A percentile compares a stretch with the other conserved stretches of the same genome.
phyloP scores from a whole-genome alignment of 306 rosid species.

The Cicer judaicum region DNA sequence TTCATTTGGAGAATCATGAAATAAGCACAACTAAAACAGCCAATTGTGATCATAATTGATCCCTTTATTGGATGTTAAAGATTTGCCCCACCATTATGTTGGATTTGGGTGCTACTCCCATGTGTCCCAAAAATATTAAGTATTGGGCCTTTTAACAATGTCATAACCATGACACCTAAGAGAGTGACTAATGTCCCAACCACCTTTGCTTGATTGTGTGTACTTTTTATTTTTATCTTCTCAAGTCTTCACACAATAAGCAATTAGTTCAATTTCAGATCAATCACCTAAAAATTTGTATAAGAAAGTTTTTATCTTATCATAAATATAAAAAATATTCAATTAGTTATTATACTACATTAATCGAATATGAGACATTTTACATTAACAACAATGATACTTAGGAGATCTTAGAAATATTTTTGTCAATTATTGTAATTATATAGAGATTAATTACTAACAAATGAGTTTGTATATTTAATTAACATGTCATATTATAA shows the following conservation, averaged over 20 bases:
- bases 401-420: too few species aligned
- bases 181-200: constrained; percentile 87
- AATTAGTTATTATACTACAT: too few species aligned
- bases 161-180: constrained; percentile 92
- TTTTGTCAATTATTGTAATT: too few species aligned
- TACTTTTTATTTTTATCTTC: constrained; percentile 65
- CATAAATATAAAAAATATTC: too few species aligned
- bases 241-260: constrained; percentile 61
- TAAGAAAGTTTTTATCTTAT: background rate
- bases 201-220: constrained; percentile 80
- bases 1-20: constrained; percentile 85
- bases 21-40: constrained; percentile 86
- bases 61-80: constrained; percentile 73
- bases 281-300: background rate
- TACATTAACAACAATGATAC: too few species aligned
- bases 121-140: constrained; percentile 59
- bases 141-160: constrained; percentile 76
- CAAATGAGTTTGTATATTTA: too few species aligned
- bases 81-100: constrained; percentile 47
- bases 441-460: too few species aligned
- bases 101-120: constrained; percentile 36
- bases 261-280: constrained; percentile 10
- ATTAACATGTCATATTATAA: too few species aligned
- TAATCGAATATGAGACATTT: too few species aligned
- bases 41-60: constrained; percentile 74